Base-by-base conservation (phyloP, 202 grass and related monocot genomes). In the Brachypodium distachyon region DNA sequence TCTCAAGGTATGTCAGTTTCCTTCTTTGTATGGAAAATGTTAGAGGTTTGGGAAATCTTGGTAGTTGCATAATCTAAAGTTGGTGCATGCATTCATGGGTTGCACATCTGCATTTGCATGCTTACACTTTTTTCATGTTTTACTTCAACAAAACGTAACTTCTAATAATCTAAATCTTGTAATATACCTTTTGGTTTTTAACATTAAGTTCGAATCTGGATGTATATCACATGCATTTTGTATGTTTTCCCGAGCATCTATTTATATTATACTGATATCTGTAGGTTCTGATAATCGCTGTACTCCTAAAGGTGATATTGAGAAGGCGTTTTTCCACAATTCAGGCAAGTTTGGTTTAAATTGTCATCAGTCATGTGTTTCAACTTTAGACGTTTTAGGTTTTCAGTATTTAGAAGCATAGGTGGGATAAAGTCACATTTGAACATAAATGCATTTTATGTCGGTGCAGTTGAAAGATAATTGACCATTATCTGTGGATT, bases 271-370 rank as follows among this genome's bases (percentile, higher is more conserved):
- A 61, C 29, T 51, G 73, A 70, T 53, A 77, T 77, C 31, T 86
- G 21, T 83, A 97, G 94, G 94, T 97, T 88, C 90, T 97, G 70
- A 87, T 97, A 62, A 97, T 97, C 46, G 94, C 94, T 51, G 67
- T 97, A 57, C 91, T 97, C 75, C 78, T 97, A 67, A 97, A 94
- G 73, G 81, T 94, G 16, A 92, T 97, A 69, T 92, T 97, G 87
- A 92, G 76, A 81, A 87, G 94, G 70, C 91, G 84, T 12, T 97
- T 97, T 80, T 94, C 94, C 48, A 76, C 87, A 66, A 87, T 97
- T 76, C 94, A 97, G 94, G 94, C 26, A 88, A 90, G 82, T 86
- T 62, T 80, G 4, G 10, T 74, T 43, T 73, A 46, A 38, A 38
- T 53, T 79, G 23, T 60, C 27, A 7, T 13, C 36, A 17, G 16